These are phyloP conservation scores for Aspergillus baeticus DNA, from an alignment of 495 filamentous ascomycete genomes.

Conservation along the genomic window DNA sequence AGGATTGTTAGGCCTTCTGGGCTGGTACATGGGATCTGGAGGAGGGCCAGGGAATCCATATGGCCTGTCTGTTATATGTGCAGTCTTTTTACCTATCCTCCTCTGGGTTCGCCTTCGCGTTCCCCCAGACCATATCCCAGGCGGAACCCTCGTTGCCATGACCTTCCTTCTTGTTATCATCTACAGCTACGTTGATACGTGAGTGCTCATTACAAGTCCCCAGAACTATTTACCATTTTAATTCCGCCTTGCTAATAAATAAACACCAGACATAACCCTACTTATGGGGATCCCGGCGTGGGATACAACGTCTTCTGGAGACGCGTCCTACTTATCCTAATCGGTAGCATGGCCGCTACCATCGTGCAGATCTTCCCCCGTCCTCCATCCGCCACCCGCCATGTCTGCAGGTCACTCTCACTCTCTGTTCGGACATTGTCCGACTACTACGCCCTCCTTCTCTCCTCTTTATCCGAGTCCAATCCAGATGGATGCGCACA, in stretches of 20 bases:
- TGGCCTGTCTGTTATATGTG: slow-evolving; percentile 37
- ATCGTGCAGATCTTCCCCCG: slow-evolving; percentile 44
- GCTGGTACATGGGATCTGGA: slow-evolving; percentile 48
- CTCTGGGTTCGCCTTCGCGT: slow-evolving; percentile 41
- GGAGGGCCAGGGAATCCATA: slow-evolving; percentile 41
- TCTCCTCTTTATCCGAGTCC: slow-evolving; percentile 37
- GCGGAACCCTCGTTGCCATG: slow-evolving; percentile 38
- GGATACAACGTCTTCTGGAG: slow-evolving; percentile 48
- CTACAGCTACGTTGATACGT: slow-evolving; percentile 40
- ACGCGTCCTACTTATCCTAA: slow-evolving; percentile 39
- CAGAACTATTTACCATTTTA: background rate
- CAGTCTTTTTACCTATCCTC: slow-evolving; percentile 29
- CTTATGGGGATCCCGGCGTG: slow-evolving; percentile 42
- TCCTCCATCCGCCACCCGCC: slow-evolving; percentile 41
- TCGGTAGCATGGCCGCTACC: slow-evolving; percentile 37
- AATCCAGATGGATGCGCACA: too few relatives aligned
- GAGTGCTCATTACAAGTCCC: too few relatives aligned
- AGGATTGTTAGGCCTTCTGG: slow-evolving; percentile 38
- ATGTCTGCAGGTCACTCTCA: slow-evolving; percentile 42
- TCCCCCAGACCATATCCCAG: slow-evolving; percentile 28
- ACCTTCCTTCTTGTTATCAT: slow-evolving; percentile 42
- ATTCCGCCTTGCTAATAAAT: too few relatives aligned
- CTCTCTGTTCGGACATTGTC: slow-evolving; percentile 38
- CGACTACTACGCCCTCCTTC: slow-evolving; percentile 45
- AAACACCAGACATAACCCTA: slow-evolving; percentile 34